These are phyloP conservation scores for Peniophora sp. DNA, from an alignment of 1,284 basidiomycete species.

Conservation along the genomic window DNA sequence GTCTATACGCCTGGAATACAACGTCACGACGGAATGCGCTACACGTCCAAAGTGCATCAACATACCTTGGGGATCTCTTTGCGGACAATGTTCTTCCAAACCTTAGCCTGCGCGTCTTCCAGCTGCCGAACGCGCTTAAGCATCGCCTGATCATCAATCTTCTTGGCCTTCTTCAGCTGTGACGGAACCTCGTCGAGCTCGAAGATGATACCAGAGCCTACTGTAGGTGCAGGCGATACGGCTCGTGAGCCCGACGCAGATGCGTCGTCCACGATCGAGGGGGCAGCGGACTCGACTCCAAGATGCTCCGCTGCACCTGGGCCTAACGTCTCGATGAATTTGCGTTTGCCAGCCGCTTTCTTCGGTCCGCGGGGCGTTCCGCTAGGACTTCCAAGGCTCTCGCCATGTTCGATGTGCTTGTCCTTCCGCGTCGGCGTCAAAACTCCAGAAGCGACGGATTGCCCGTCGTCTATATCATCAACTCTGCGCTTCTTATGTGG, in stretches of 20 bases:
- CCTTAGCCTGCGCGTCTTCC: constrained; percentile 80
- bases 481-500: constrained; percentile 45
- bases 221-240: constrained; percentile 50
- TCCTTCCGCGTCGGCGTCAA: constrained; percentile 28
- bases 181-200: constrained; percentile 64
- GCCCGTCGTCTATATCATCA: constrained; percentile 25
- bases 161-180: constrained; percentile 65
- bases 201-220: constrained; percentile 52
- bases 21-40: no score
- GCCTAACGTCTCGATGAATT: constrained; percentile 34
- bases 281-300: constrained; percentile 43
- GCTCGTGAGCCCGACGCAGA: constrained; percentile 43
- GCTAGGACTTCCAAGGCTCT: constrained; percentile 34
- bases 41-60: no score
- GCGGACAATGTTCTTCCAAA: constrained; percentile 80
- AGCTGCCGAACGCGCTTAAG: constrained; percentile 65
- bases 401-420: constrained; percentile 24
- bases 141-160: constrained; percentile 64
- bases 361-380: constrained; percentile 30
- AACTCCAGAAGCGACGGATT: constrained; percentile 10
- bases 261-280: constrained; percentile 36
- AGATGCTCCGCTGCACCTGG: constrained; percentile 40
- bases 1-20: constrained; percentile 86
- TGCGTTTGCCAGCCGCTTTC: constrained; percentile 26
- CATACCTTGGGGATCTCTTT: constrained; percentile 81